phyloP scores from a whole-genome alignment of 108 stramenopile genomes.

The Schizochytrium sp. region DNA sequence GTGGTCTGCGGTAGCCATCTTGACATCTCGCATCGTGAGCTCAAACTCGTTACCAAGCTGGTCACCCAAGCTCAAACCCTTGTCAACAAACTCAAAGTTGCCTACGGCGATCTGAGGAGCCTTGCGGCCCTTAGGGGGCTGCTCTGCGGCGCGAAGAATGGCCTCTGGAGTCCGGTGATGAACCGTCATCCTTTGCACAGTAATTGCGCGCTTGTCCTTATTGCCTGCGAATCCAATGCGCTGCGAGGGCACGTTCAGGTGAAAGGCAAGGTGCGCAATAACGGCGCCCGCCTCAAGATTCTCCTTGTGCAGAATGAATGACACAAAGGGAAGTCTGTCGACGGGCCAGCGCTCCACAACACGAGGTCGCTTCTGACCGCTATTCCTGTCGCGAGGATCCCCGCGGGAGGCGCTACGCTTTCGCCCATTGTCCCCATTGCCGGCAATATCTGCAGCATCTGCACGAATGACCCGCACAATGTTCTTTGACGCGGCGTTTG shows the following conservation, averaged over 20 bases:
- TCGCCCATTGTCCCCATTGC: not conserved
- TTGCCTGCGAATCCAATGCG: slow-evolving; percentile 37
- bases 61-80: slow-evolving; percentile 32
- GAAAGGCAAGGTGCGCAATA: not conserved
- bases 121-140: not conserved
- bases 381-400: not conserved
- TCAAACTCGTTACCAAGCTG: slow-evolving; percentile 39
- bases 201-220: slow-evolving; percentile 45
- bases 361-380: slow-evolving; percentile 19
- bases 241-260: slow-evolving; percentile 20
- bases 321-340: slow-evolving; percentile 28
- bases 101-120: slow-evolving; percentile 23
- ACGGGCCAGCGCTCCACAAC: slow-evolving; percentile 34
- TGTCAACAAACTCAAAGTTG: slow-evolving; percentile 33
- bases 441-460: slow-evolving; percentile 22
- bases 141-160: slow-evolving; percentile 21
- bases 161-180: slow-evolving; percentile 24
- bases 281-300: slow-evolving; percentile 34
- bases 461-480: slow-evolving; percentile 25
- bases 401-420: not conserved
- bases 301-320: slow-evolving; percentile 46
- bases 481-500: not conserved
- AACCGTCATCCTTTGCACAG: slow-evolving; percentile 40
- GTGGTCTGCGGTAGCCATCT: not conserved
- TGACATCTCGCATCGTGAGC: slow-evolving; percentile 9